phyloP scores from a whole-genome alignment of 352 stramenopile species.

The Globisporangium takayamanum region DNA sequence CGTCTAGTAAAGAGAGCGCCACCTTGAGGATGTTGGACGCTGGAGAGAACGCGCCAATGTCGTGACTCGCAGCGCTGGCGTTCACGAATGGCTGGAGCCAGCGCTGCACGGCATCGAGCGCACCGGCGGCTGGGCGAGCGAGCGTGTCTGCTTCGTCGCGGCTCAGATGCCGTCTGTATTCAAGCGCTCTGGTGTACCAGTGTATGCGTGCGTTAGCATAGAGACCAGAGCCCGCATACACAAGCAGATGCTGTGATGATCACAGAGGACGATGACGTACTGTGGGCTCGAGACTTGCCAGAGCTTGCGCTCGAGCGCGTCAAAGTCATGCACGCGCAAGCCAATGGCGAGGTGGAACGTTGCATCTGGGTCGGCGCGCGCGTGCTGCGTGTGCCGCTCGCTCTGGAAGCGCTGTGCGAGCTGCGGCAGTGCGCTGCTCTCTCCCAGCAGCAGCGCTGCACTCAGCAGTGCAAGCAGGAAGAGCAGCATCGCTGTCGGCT shows the following conservation, averaged over 20 bases:
- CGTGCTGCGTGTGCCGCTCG: conserved; percentile 21
- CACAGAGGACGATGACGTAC: conserved; percentile 21
- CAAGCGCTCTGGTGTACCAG: conserved; percentile 23
- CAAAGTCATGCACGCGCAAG: conserved; percentile 43
- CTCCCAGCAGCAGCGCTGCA: conserved; percentile 1
- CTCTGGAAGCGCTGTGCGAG: conserved; percentile 18
- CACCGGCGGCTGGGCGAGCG: conserved; percentile 31
- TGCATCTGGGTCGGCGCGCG: conserved; percentile 27
- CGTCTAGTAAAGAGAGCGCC: conserved; percentile 17
- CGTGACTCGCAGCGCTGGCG: neutral
- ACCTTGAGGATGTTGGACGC: conserved; percentile 35
- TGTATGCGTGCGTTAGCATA: neutral
- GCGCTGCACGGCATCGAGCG: conserved; percentile 33
- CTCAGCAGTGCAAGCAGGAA: neutral
- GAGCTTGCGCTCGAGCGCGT: conserved; percentile 37
- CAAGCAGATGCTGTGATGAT: neutral
- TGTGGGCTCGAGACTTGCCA: conserved; percentile 47
- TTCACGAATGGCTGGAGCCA: conserved; percentile 33
- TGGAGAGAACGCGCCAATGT: conserved; percentile 25
- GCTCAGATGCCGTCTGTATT: conserved; percentile 48
- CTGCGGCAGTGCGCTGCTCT: conserved; percentile 3
- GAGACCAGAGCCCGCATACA: neutral
- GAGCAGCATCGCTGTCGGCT: neutral
- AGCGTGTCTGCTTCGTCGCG: conserved; percentile 37
- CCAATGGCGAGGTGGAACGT: conserved; percentile 50